Evolutionary conservation across 208 protist species (phyloP), one percentile per base, ranked within the genome.

Genomic region (Leishmania major): DNA sequence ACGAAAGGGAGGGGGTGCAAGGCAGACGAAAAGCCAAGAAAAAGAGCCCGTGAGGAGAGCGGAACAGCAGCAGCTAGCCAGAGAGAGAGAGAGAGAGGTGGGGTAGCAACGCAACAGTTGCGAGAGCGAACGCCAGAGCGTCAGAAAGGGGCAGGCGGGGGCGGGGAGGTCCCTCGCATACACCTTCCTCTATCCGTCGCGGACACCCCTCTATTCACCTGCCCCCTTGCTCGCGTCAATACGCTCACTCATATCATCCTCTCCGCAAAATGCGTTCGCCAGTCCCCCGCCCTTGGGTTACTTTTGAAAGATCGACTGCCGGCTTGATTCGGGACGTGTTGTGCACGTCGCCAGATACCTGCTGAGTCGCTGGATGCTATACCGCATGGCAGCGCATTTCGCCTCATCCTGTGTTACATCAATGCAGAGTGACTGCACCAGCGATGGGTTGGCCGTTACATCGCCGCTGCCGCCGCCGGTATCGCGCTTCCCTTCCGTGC

Each of bases 311-410:
- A 15, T 55, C 10, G 71, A 22, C 13, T 6, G 11, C 43, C n/a
- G 28, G n/a, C 25, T 43, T n/a, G 40, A 22, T 19, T n/a, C 28
- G 47, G 53, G 8, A 35, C 37, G n/a, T 35, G 85, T 88, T 25
- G 45, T 87, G 15, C 72, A 72, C 60, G 55, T 51, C 11, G 69
- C 70, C 17, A 91, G 64, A 40, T 85, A 83, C 13, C 82, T 80
- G 3, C 89, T 31, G 13, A 91, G 78, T 0, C 83, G 85, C 74
- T 88, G 83, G 2, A 87, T 75, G 81, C 87, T 90, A 6, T 69
- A 77, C 45, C 71, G 51, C 10, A 35, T 75, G 31, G n/a, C 25
- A 25, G 78, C 70, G 2, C 75, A 76, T 64, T 10, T 13, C 35
- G 49, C 71, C 47, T 81, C 67, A 25, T 87, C 78, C 17, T 69